phyloP scores from a whole-genome alignment of 306 rosid genomes.

The Dalbergia oliveri region DNA sequence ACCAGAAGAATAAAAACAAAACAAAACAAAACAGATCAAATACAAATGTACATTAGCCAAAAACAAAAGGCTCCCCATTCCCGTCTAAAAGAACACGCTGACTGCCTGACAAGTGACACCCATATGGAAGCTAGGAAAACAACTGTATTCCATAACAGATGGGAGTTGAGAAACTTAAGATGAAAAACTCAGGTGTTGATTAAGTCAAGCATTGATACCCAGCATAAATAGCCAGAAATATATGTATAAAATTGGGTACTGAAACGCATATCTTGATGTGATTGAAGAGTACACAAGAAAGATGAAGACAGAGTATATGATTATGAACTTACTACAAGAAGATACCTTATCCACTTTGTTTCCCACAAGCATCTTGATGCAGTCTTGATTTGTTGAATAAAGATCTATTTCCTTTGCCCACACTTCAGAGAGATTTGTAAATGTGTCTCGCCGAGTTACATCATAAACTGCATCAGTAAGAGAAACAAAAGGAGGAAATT shows the following conservation, averaged over 20 bases:
- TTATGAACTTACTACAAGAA: slow-evolving; percentile 22
- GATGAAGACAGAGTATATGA: slow-evolving; percentile 16
- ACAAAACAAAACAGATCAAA: not conserved
- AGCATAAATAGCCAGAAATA: not conserved
- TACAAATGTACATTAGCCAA: slow-evolving; percentile 8
- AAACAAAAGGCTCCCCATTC: not conserved
- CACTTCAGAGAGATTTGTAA: slow-evolving; percentile 87
- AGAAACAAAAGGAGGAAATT: slow-evolving; percentile 32
- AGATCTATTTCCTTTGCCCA: slow-evolving; percentile 96
- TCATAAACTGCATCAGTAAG: slow-evolving; percentile 72
- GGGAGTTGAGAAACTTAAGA: no score
- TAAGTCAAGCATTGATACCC: not conserved
- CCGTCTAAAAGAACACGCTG: not conserved
- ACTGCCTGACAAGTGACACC: slow-evolving; percentile 7
- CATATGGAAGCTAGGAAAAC: slow-evolving; percentile 20
- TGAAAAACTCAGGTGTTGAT: not conserved
- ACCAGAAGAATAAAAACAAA: slow-evolving; percentile 8
- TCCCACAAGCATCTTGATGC: slow-evolving; percentile 99
- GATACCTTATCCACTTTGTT: slow-evolving; percentile 96
- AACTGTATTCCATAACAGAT: not conserved
- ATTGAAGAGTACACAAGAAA: slow-evolving; percentile 27
- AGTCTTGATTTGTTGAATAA: slow-evolving; percentile 91
- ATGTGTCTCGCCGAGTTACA: slow-evolving; percentile 88
- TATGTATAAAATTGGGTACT: not conserved
- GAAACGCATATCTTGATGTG: slow-evolving; percentile 7